phyloP scores from a whole-genome alignment of 225 moss, liverwort and hornwort genomes.

The Neckera pumila region DNA sequence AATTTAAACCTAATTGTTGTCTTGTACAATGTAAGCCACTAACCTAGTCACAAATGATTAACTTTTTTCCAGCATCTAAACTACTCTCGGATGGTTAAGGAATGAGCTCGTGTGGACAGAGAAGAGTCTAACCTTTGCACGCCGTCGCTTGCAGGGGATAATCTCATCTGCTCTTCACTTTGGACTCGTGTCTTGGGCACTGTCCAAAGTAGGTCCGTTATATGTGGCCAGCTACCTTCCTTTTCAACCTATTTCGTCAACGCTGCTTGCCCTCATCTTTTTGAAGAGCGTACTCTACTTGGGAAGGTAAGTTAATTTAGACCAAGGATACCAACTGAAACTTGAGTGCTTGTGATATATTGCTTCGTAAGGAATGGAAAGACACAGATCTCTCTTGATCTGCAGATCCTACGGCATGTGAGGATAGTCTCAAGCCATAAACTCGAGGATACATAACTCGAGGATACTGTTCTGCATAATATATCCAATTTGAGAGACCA shows the following conservation, averaged over 20 bases:
- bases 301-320: constrained; percentile 38
- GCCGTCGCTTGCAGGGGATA: constrained; percentile 32
- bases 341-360: background rate
- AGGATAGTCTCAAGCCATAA: background rate
- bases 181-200: constrained; percentile 55
- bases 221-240: constrained; percentile 76
- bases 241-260: constrained; percentile 41
- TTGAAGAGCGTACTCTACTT: constrained; percentile 45
- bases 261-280: constrained; percentile 42
- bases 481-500: background rate
- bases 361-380: background rate
- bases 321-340: background rate
- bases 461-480: background rate
- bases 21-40: constrained; percentile 57
- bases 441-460: too few species aligned
- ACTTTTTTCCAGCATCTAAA: background rate
- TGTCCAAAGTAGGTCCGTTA: constrained; percentile 71
- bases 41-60: background rate
- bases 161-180: constrained; percentile 66
- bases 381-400: background rate
- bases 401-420: background rate
- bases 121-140: background rate
- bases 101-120: background rate
- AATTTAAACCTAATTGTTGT: constrained; percentile 32
- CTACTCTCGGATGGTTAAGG: background rate